A percentile compares a stretch with the other conserved stretches of the same genome.
Evolutionary conservation across 108 stramenopile species (phyloP).

Genomic region (Pseudonitzschia multiseries): DNA sequence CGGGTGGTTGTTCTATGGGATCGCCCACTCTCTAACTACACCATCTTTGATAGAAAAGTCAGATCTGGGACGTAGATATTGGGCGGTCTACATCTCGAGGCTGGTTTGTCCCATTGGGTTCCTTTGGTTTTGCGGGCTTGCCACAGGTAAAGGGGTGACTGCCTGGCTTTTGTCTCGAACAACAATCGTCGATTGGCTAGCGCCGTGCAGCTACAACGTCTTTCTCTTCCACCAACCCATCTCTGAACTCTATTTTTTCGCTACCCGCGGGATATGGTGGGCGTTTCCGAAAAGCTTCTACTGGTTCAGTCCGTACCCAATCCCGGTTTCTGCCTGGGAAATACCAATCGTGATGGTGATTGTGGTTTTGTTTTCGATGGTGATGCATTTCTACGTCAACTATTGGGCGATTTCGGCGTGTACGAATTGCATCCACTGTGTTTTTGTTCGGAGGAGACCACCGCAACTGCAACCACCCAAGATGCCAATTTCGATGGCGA

Average conservation of each 20-base stretch:
- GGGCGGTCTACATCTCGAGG: slow-evolving; percentile 1
- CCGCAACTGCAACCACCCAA: neutral
- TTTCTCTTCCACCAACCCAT: slow-evolving; percentile 24
- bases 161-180: neutral
- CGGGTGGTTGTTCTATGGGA: slow-evolving; percentile 6
- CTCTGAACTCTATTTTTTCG: slow-evolving; percentile 11
- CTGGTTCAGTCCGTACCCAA: slow-evolving; percentile 16
- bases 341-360: neutral
- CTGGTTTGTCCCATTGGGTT: slow-evolving; percentile 4
- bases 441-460: neutral
- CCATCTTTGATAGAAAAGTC: neutral
- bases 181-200: slow-evolving; percentile 14
- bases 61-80: neutral
- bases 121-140: slow-evolving; percentile 10
- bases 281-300: slow-evolving; percentile 14
- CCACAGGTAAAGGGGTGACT: slow-evolving; percentile 8
- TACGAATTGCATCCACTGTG: neutral
- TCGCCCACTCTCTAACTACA: neutral
- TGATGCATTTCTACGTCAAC: slow-evolving; percentile 5
- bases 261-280: slow-evolving; percentile 17
- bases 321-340: neutral
- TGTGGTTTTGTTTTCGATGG: neutral
- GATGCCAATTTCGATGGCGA: neutral
- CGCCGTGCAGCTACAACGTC: slow-evolving; percentile 17
- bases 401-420: neutral